Base-by-base conservation (phyloP, 2,329 filamentous ascomycete species). In the Sphaerulina vaccinii region DNA sequence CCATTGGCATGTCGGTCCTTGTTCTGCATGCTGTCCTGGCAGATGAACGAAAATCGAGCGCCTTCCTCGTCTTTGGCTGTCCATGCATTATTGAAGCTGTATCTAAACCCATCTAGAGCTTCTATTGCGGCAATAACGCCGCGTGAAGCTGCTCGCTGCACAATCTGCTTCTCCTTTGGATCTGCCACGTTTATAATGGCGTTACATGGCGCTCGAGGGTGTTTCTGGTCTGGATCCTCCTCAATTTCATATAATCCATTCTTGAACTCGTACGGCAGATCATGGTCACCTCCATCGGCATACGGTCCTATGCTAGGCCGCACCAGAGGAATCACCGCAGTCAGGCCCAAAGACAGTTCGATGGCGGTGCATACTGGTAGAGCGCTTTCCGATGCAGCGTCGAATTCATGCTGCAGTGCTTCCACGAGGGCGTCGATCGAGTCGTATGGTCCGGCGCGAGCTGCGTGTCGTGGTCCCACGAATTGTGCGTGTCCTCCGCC, bases 31-130 rank as follows among this genome's bases (percentile, higher is more conserved):
- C 72, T 75, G 65, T 77, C 74, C 60, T 76, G 75, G 63, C 74
- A 77, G 56, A 75, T 75, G 64, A 75, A 76, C 23, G 71, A 74
- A 64, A 74, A 76, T 55, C 74, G 69, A 56, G 70, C 71, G 42
- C 75, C 73, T 52, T 75, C 71, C 52, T 74, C 73, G 32, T 75
- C 64, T 40, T 65, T 68, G 56, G 72, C 73, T 41, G 70, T 70
- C 74, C 74, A 76, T 55, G 72, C 73, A 53, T 77, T 76, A 65
- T 75, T 74, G 67, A 76, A 76, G 67, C 69, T 73, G 64, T 77
- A 77, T 19, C 71, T 68, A 62, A 70, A 77, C 51, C 74, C 74
- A 58, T 77, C 74, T 16, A 68, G 65, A n/a, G 63, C 62, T 58
- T 75, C 71, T 38, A 76, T 71, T 11, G 69, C 62, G 49, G 73